phyloP scores from a whole-genome alignment of 306 rosid genomes.

The Inga laurina region DNA sequence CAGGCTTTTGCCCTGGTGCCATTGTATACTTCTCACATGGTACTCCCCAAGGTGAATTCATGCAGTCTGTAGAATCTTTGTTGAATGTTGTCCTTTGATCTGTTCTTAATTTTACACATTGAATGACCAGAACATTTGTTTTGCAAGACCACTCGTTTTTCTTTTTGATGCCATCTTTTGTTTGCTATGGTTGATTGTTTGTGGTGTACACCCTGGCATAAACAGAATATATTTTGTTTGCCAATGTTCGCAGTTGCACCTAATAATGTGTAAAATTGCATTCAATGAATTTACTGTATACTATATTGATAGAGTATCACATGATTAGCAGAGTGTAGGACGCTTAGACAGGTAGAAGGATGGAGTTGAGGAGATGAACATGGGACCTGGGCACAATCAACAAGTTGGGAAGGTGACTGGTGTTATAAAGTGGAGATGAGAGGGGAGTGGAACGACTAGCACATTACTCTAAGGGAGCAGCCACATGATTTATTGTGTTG shows the following conservation, averaged over 20 bases:
- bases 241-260: conserved; percentile 6
- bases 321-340: not conserved
- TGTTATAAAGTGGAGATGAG: not conserved
- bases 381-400: not conserved
- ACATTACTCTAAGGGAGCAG: not conserved
- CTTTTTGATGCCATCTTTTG: not conserved
- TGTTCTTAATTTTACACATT: not conserved
- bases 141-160: not conserved
- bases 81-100: conserved; percentile 2
- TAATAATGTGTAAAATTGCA: not conserved
- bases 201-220: not conserved
- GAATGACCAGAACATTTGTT: not conserved
- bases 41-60: conserved; percentile 62
- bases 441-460: not conserved
- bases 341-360: not conserved
- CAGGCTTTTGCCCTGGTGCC: conserved; percentile 93
- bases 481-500: not conserved
- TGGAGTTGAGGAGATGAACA: not conserved
- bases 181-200: not conserved
- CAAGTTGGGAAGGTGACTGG: not conserved
- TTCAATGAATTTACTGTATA: not conserved
- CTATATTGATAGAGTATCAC: not conserved
- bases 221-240: not conserved
- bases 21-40: conserved; percentile 76
- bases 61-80: not conserved